Conservation (phyloP, 2,329 filamentous ascomycete genomes). For the Ambrosiella cleistominuta region DNA sequence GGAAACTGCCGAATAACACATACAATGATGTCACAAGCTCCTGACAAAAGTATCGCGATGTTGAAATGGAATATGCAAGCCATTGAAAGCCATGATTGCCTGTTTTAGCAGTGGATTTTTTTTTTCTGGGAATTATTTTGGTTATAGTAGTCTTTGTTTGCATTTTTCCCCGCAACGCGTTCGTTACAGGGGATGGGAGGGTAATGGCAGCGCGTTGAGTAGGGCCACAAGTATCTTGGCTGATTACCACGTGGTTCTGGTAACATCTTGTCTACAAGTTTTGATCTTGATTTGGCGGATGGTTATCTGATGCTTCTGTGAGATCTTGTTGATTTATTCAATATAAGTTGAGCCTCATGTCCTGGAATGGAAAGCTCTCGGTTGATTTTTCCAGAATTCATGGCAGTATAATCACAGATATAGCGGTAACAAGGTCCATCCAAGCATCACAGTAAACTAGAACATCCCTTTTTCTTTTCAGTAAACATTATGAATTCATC, state of each 20-base stretch:
- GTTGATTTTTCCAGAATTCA: neutral
- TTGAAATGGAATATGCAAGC: neutral
- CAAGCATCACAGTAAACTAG: neutral
- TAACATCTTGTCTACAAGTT: neutral
- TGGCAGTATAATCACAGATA: neutral
- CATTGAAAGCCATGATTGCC: neutral
- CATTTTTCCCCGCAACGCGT: conserved; percentile 5
- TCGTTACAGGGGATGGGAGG: neutral
- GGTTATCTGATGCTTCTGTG: too few relatives aligned
- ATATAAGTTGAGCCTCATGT: too few relatives aligned
- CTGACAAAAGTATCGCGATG: too few relatives aligned
- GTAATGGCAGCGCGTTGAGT: neutral
- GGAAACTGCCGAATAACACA: too few relatives aligned
- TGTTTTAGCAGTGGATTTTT: neutral
- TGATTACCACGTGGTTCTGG: neutral
- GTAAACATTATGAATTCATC: neutral
- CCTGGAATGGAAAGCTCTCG: too few relatives aligned
- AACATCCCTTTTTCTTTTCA: neutral
- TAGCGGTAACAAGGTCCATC: neutral
- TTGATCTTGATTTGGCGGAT: neutral
- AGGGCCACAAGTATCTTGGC: neutral
- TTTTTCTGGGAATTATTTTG: neutral
- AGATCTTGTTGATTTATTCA: too few relatives aligned
- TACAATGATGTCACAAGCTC: too few relatives aligned
- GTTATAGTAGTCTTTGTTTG: neutral